These are phyloP conservation scores for Rhizopogon salebrosus DNA, from an alignment of 768 basidiomycete genomes.

Conservation along the genomic window DNA sequence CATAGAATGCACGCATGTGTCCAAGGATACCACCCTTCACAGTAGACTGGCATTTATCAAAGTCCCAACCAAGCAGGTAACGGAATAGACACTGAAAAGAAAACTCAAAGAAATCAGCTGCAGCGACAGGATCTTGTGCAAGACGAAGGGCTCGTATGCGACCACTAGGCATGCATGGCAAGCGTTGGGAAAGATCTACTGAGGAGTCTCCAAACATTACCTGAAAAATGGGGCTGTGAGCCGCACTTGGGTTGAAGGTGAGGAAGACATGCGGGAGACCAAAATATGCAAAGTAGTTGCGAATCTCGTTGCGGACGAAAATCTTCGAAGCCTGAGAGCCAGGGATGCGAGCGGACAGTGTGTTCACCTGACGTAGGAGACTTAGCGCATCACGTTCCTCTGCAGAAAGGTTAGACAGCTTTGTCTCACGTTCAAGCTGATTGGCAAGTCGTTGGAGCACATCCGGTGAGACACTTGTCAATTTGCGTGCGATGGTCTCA, in stretches of 20 bases:
- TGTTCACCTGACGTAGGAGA: constrained; percentile 23
- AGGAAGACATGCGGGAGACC: constrained; percentile 20
- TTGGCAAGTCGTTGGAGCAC: constrained; percentile 1
- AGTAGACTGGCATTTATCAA: constrained; percentile 1
- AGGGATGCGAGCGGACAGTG: constrained; percentile 23
- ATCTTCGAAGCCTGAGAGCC: constrained; percentile 25
- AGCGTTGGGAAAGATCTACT: background rate
- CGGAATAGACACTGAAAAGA: constrained; percentile 17
- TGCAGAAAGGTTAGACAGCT: background rate
- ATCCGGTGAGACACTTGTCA: constrained; percentile 3
- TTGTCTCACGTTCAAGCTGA: constrained; percentile 7
- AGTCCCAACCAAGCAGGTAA: constrained; percentile 25
- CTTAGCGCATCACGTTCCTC: constrained; percentile 17
- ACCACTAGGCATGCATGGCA: background rate
- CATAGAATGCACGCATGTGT: constrained; percentile 25
- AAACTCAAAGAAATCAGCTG: constrained; percentile 11
- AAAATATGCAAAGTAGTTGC: constrained; percentile 20
- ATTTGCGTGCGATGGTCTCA: constrained; percentile 6
- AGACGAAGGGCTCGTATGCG: background rate
- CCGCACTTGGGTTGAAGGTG: constrained; percentile 14
- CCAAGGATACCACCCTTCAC: constrained; percentile 26
- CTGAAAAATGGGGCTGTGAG: constrained; percentile 23
- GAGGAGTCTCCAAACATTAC: constrained; percentile 20
- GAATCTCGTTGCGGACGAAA: constrained; percentile 15
- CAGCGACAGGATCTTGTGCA: background rate